These are phyloP conservation scores for Apiotrichum gracile DNA, from an alignment of 1,284 basidiomycete genomes.

Conservation along the genomic window DNA sequence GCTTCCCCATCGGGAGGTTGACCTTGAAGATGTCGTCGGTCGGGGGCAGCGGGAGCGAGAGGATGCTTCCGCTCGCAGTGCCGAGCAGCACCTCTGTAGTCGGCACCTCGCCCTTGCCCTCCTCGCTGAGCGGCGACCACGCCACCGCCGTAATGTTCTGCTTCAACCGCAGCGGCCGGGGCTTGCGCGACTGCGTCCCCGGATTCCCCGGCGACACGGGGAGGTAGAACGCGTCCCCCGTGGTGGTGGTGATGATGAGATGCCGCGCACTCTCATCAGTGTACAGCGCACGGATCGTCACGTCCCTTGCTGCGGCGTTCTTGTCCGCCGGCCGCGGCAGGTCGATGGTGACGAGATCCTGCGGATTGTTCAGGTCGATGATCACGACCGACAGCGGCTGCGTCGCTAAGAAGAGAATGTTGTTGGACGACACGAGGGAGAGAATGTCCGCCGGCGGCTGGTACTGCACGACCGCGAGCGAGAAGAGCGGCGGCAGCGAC, in stretches of 20 bases:
- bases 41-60: constrained; percentile 66
- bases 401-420: constrained; percentile 76
- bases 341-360: constrained; percentile 70
- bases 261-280: constrained; percentile 89
- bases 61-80: constrained; percentile 71
- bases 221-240: constrained; percentile 92
- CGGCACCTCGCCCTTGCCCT: constrained; percentile 10
- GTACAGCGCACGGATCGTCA: constrained; percentile 66
- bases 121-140: constrained; percentile 64
- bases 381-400: constrained; percentile 70
- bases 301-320: constrained; percentile 39
- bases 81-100: constrained; percentile 62
- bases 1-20: constrained; percentile 40
- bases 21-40: constrained; percentile 84
- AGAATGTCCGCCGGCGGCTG: constrained; percentile 73
- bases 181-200: constrained; percentile 51
- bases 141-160: constrained; percentile 87
- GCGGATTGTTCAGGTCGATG: constrained; percentile 74
- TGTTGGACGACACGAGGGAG: constrained; percentile 73
- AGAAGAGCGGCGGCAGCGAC: constrained; percentile 62
- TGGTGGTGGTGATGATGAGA: constrained; percentile 72
- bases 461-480: constrained; percentile 80
- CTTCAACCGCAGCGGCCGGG: constrained; percentile 72
- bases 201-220: constrained; percentile 48
- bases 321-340: constrained; percentile 56